A percentile compares a stretch with the other conserved stretches of the same genome.
These are phyloP conservation scores for Naganishia sp. DNA, from an alignment of 1,284 basidiomycete species.

Conservation along the genomic window DNA sequence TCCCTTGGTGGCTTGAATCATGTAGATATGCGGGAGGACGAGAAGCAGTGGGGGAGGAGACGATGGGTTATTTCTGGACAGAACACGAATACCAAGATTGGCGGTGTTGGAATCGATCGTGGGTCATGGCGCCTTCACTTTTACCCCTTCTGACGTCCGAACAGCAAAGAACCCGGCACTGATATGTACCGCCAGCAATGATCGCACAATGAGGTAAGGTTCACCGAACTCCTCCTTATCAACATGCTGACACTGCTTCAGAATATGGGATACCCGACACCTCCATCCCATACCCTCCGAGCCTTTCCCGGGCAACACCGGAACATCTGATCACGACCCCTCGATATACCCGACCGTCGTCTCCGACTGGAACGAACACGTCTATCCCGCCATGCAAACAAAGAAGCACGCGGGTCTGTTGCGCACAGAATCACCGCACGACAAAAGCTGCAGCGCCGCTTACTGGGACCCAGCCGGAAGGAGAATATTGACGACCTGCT, in stretches of 20 bases:
- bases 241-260: constrained; percentile 45
- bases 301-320: constrained; percentile 29
- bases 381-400: constrained; percentile 18
- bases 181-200: constrained; percentile 49
- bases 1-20: constrained; percentile 55
- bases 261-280: constrained; percentile 52
- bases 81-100: constrained; percentile 46
- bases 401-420: constrained; percentile 28
- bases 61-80: constrained; percentile 44
- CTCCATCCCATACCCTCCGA: constrained; percentile 38
- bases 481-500: constrained; percentile 53
- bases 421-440: constrained; percentile 49
- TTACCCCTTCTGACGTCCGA: constrained; percentile 2
- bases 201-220: constrained; percentile 33
- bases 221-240: neutral
- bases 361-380: constrained; percentile 15
- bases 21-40: constrained; percentile 52
- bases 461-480: constrained; percentile 57
- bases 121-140: constrained; percentile 30
- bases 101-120: constrained; percentile 54
- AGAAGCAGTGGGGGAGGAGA: constrained; percentile 37
- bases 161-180: constrained; percentile 50
- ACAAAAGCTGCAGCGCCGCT: constrained; percentile 54
- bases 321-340: constrained; percentile 2
- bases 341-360: constrained; percentile 11